A percentile compares a stretch with the other conserved stretches of the same genome.
These are phyloP conservation scores for Cladophialophora psammophila DNA, from an alignment of 2,329 filamentous ascomycete species.

Conservation along the genomic window DNA sequence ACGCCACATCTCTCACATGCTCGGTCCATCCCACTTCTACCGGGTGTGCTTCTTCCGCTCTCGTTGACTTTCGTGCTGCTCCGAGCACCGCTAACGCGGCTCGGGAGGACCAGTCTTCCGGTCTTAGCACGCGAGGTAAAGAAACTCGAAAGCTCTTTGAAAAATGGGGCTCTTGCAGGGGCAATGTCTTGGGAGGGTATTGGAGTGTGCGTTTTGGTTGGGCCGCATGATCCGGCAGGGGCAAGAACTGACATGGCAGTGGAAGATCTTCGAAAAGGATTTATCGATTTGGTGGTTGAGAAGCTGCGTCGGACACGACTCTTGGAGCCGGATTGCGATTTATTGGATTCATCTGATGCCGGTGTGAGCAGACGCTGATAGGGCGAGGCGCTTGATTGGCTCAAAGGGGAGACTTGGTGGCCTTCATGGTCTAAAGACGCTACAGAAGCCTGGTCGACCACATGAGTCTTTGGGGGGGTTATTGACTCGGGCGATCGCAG, in stretches of 20 bases:
- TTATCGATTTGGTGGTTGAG: conserved; percentile 11
- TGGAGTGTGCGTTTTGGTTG: conserved; percentile 12
- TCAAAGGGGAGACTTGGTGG: background rate
- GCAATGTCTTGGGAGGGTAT: conserved; percentile 19
- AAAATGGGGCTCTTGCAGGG: conserved; percentile 22
- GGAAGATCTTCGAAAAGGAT: conserved; percentile 8
- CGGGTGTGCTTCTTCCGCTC: background rate
- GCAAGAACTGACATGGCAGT: background rate
- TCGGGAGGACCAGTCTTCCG: conserved; percentile 27
- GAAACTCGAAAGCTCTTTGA: conserved; percentile 37
- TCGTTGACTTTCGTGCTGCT: background rate
- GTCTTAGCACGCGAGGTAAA: conserved; percentile 29
- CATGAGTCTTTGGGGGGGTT: background rate
- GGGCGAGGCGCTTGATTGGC: background rate
- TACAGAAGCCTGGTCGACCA: background rate
- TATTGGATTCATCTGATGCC: background rate
- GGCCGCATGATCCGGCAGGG: conserved; percentile 6
- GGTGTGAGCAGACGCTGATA: background rate
- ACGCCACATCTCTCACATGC: conserved; percentile 24
- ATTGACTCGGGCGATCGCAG: background rate
- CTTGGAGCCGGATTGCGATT: background rate
- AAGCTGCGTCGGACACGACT: conserved; percentile 3
- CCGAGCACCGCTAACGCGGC: conserved; percentile 12
- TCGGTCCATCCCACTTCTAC: background rate
- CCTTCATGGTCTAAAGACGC: background rate